phyloP scores from a whole-genome alignment of 1,284 basidiomycete species.

The Ceratobasidium sp. region DNA sequence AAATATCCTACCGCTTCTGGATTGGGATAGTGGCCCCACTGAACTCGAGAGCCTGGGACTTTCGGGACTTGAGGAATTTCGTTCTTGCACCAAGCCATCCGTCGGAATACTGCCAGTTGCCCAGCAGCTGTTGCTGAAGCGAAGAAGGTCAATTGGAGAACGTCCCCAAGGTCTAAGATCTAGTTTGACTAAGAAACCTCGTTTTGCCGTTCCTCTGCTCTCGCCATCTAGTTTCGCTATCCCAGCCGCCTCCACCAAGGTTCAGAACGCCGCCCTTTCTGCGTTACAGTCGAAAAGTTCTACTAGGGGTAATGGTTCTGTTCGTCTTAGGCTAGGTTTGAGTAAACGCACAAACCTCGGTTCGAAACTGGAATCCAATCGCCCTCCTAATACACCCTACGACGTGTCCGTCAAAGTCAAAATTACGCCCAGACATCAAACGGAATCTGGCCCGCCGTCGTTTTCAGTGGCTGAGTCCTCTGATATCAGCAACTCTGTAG shows the following conservation, averaged over 20 bases:
- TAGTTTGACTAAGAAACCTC: conserved; percentile 4
- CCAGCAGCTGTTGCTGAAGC: conserved; percentile 1
- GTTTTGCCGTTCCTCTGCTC: not conserved
- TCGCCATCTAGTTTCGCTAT: not conserved
- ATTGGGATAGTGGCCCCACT: conserved; percentile 16
- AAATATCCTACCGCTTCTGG: conserved; percentile 6
- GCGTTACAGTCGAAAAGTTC: not conserved
- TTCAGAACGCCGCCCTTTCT: not conserved
- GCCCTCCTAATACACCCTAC: conserved; percentile 4
- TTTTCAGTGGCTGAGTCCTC: not conserved
- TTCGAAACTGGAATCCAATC: not conserved
- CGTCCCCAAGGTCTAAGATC: not conserved
- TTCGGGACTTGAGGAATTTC: conserved; percentile 29
- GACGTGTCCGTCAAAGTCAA: conserved; percentile 11
- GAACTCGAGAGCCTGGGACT: conserved; percentile 5
- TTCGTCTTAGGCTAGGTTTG: conserved; percentile 28
- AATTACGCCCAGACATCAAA: conserved; percentile 17
- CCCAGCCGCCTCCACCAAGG: not conserved
- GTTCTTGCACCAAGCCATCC: conserved; percentile 15
- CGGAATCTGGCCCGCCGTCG: conserved; percentile 10
- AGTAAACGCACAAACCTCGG: conserved; percentile 9
- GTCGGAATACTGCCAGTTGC: not conserved
- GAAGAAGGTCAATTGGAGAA: conserved; percentile 14
- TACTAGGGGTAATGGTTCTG: not conserved
- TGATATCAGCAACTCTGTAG: not conserved